Conservation (phyloP, 1,284 basidiomycete species). For the Vanrija pseudolonga region DNA sequence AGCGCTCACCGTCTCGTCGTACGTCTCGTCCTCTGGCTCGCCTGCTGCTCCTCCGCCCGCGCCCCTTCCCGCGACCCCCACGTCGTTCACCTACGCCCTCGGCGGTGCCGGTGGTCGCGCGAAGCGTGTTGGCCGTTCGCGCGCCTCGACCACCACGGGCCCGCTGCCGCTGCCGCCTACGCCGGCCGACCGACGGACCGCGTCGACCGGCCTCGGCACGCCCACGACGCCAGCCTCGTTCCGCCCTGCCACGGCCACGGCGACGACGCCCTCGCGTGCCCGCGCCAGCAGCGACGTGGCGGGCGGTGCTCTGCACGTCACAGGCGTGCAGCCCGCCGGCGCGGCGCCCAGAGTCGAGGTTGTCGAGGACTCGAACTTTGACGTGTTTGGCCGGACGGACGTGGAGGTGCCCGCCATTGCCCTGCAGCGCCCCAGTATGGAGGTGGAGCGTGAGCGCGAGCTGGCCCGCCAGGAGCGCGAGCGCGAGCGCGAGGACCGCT, state of each 20-base stretch:
- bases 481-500: not conserved
- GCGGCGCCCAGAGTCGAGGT: not conserved
- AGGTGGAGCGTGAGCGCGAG: not conserved
- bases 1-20: slow-evolving; percentile 21
- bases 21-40: slow-evolving; percentile 1
- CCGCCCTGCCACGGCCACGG: not conserved
- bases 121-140: slow-evolving; percentile 19
- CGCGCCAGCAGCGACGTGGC: slow-evolving; percentile 1
- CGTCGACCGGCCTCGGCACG: not conserved
- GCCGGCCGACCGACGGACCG: not conserved
- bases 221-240: not conserved
- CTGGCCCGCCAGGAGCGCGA: not conserved
- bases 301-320: not conserved
- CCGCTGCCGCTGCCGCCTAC: not conserved
- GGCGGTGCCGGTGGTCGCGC: slow-evolving; percentile 48
- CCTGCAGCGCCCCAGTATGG: slow-evolving; percentile 16
- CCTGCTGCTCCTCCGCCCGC: no score
- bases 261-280: not conserved
- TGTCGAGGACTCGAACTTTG: not conserved
- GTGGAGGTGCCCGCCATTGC: slow-evolving; percentile 3
- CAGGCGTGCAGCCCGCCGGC: not conserved
- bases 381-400: slow-evolving; percentile 8
- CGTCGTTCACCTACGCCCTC: slow-evolving; percentile 38
- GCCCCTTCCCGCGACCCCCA: not conserved
- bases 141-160: slow-evolving; percentile 5